Evolutionary conservation across 441 rosid species (phyloP).

Genomic region (Corymbia calophylla): DNA sequence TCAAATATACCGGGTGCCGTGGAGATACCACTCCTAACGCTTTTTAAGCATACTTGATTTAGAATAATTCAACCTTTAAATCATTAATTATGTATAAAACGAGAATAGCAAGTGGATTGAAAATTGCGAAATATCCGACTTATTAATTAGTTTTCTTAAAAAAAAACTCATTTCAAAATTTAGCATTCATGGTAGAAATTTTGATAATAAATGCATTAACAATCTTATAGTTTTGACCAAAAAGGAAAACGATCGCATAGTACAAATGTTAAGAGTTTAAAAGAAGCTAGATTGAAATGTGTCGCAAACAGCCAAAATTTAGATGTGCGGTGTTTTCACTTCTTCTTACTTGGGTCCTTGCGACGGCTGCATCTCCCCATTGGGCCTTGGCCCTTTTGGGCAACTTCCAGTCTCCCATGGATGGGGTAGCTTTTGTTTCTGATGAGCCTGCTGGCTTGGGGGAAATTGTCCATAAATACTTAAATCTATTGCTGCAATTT

Average conservation of each 20-base stretch:
- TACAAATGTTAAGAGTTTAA: background rate
- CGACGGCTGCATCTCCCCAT: fast-evolving
- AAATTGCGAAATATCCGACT: background rate
- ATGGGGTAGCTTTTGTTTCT: too few relatives aligned
- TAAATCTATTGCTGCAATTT: too few relatives aligned
- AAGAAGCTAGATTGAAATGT: background rate
- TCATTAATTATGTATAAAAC: fast-evolving
- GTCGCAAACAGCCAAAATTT: background rate
- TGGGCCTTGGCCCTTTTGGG: background rate
- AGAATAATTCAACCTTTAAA: too few relatives aligned
- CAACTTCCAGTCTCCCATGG: too few relatives aligned
- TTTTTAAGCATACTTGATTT: background rate
- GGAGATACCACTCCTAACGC: background rate
- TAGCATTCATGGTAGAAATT: too few relatives aligned
- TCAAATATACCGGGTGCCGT: too few relatives aligned
- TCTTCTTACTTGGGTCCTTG: background rate
- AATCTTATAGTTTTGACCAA: too few relatives aligned
- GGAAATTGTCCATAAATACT: too few relatives aligned
- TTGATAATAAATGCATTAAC: background rate
- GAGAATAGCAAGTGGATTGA: background rate
- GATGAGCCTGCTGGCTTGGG: too few relatives aligned
- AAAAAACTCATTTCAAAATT: too few relatives aligned
- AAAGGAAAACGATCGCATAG: background rate
- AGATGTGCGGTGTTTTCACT: background rate
- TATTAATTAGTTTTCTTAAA: background rate